Conservation (phyloP, 495 filamentous ascomycete species). For the Penicillium salamii region DNA sequence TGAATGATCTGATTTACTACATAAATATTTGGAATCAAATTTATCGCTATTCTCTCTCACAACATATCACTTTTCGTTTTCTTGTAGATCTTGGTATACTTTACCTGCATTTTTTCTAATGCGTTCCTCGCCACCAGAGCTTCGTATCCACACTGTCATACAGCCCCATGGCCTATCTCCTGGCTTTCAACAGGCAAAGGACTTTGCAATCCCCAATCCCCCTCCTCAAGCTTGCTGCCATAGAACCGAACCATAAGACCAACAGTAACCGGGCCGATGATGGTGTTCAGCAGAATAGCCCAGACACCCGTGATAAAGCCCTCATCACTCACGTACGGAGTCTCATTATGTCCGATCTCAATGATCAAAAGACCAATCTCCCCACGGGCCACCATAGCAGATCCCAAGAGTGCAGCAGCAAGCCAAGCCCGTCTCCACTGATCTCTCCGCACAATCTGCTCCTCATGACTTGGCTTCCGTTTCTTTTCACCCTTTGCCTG, state of each 20-base stretch:
- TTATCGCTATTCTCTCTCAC: too few species aligned
- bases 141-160: too few species aligned
- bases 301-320: slow-evolving; percentile 65
- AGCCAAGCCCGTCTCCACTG: slow-evolving; percentile 34
- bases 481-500: not conserved
- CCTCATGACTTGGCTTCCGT: not conserved
- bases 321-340: slow-evolving; percentile 28
- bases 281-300: slow-evolving; percentile 73
- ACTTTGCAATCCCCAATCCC: slow-evolving; percentile 27
- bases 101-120: too few species aligned
- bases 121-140: too few species aligned
- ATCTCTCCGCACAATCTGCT: not conserved
- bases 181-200: not conserved
- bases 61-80: too few species aligned
- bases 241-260: slow-evolving; percentile 52
- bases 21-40: too few species aligned
- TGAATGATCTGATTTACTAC: too few species aligned
- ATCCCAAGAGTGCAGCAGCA: slow-evolving; percentile 48
- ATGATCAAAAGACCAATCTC: slow-evolving; percentile 78
- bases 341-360: slow-evolving; percentile 54
- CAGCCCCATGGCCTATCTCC: not conserved
- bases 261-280: slow-evolving; percentile 65
- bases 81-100: too few species aligned
- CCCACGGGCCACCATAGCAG: slow-evolving; percentile 70
- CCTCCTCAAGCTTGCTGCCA: slow-evolving; percentile 21